phyloP scores from a whole-genome alignment of 306 rosid genomes.

The Corylus americana region DNA sequence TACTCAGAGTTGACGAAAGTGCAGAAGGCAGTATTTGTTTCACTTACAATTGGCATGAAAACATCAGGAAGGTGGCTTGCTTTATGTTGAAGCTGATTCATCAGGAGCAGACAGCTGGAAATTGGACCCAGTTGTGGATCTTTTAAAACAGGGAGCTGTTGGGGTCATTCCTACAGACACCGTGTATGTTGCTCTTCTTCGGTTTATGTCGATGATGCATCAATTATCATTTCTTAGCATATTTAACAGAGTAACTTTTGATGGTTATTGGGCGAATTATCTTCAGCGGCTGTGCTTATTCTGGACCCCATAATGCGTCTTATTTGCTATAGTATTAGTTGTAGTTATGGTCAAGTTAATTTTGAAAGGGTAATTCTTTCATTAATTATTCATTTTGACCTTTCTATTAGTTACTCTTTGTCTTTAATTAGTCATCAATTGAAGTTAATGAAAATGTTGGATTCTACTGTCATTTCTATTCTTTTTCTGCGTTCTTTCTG shows the following conservation, averaged over 20 bases:
- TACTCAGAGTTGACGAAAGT: background rate
- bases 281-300: background rate
- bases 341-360: background rate
- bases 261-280: background rate
- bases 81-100: slow-evolving; percentile 72
- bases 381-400: background rate
- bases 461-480: background rate
- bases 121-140: slow-evolving; percentile 64
- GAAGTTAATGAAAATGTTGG: background rate
- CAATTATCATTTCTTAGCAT: background rate
- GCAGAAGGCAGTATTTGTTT: background rate
- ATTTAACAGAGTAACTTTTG: background rate
- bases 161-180: slow-evolving; percentile 96
- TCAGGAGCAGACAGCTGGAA: slow-evolving; percentile 78
- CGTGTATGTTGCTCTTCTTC: slow-evolving; percentile 38
- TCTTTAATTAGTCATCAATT: background rate
- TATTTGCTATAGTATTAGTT: slow-evolving; percentile 7
- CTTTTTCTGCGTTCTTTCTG: background rate
- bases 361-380: background rate
- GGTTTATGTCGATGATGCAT: background rate
- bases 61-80: slow-evolving; percentile 67
- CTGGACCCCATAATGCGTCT: background rate
- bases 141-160: slow-evolving; percentile 83
- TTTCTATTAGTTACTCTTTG: background rate
- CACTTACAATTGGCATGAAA: background rate